A percentile compares a stretch with the other conserved stretches of the same genome.
Evolutionary conservation across 768 basidiomycete genomes (phyloP).

Genomic region (Paxillus rubicundulus): DNA sequence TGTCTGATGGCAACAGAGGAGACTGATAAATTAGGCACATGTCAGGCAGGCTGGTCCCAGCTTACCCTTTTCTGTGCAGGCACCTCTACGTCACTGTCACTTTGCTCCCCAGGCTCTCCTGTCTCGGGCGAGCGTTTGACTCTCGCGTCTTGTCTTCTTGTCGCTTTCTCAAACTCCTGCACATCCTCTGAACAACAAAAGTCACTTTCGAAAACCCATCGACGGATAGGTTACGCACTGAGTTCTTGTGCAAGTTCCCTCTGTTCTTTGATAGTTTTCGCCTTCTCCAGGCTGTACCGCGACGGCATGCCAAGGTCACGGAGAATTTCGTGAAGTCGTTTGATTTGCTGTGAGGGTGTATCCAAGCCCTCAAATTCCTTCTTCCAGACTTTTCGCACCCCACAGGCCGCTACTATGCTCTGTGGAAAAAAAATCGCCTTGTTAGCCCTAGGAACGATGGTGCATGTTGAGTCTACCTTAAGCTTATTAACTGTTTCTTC

Average conservation of each 20-base stretch:
- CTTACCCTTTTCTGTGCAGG: constrained; percentile 46
- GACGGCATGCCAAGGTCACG: constrained; percentile 78
- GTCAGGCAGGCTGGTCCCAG: background rate
- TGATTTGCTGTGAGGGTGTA: constrained; percentile 59
- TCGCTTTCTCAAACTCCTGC: constrained; percentile 58
- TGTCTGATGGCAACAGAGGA: constrained; percentile 24
- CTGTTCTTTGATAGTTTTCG: constrained; percentile 66
- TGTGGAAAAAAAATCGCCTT: constrained; percentile 28
- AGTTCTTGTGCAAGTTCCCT: constrained; percentile 79
- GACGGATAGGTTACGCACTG: constrained; percentile 42
- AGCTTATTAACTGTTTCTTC: constrained; percentile 74
- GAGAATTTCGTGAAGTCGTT: constrained; percentile 61
- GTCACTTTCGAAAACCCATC: background rate
- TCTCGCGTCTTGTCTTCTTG: constrained; percentile 29
- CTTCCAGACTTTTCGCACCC: constrained; percentile 73
- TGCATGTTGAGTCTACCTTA: constrained; percentile 47
- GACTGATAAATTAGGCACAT: background rate
- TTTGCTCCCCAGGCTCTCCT: constrained; percentile 33
- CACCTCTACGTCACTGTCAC: constrained; percentile 28
- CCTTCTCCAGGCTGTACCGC: constrained; percentile 75
- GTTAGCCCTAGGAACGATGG: background rate
- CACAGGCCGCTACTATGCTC: constrained; percentile 72
- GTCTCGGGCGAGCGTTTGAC: constrained; percentile 9
- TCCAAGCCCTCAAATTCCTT: constrained; percentile 65
- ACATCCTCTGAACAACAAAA: constrained; percentile 60